Evolutionary conservation across 2,329 filamentous ascomycete species (phyloP), one percentile per base, ranked within the genome.

Genomic region (Monilinia aucupariae): DNA sequence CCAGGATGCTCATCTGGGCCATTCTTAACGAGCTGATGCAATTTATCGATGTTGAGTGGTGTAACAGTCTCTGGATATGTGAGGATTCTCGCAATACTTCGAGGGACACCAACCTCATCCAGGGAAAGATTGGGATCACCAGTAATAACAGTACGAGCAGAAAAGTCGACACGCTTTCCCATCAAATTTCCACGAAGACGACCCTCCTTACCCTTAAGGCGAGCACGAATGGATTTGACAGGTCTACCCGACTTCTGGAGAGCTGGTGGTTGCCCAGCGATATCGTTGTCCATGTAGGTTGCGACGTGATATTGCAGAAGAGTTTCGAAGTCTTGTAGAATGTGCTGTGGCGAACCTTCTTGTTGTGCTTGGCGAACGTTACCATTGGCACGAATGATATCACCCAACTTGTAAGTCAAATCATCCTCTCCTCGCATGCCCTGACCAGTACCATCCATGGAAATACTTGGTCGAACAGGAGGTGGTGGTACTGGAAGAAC

Each of bases 231-330:
- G 20, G 94, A 92, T 80, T 99, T 99, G 69, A 99, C 89, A 0
- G 96, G 92, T 73, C 96, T 87, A 54, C 96, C 96, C 63, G 92
- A 96, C 81, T 99, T 99, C 74, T 99, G 96, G 73, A 97, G 81
- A 3, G 94, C 93, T 71, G 94, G 92, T 3, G 94, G 94, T 71
- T 96, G 88, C 56, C 93, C 92, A 67, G 96, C 94, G 77, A 97
- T 97, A 75, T 99, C 93, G 72, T 99, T 99, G 77, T 99, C 94
- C 96, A 99, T 99, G 78, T 97, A 96, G 0, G 96, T 99, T 50
- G 96, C 96, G 65, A 99, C 92, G 73, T 99, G 96, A 74, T 96
- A 99, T 74, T 99, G 96, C 45, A 99, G 81, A 39, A 99, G 80
- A 67, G 88, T 86, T 76, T 96, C 91, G 64, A 97, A 97, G 72